Evolutionary conservation across 257 asterid genomes (phyloP).

Genomic region (Solanum gandarillasii): DNA sequence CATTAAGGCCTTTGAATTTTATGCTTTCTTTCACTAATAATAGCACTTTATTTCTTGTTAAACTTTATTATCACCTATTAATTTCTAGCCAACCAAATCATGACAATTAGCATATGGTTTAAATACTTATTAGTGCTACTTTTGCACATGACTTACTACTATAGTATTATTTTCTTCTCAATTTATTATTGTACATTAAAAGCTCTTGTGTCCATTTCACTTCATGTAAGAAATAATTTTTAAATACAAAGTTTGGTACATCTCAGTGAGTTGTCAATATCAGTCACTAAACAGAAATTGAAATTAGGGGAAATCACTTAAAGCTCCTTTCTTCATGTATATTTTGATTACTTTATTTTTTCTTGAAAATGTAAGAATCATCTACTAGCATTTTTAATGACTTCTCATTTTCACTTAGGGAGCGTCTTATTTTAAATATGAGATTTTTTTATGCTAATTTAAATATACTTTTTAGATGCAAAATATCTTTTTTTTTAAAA

Average conservation of each 20-base stretch:
- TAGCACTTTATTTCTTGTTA: neutral
- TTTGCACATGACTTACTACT: neutral
- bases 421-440: neutral
- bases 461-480: no score
- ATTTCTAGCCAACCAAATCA: neutral
- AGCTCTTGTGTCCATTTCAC: neutral
- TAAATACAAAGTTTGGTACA: neutral
- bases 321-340: neutral
- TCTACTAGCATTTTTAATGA: no score
- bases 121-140: neutral
- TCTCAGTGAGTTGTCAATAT: neutral
- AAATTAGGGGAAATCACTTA: neutral
- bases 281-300: neutral
- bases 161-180: neutral
- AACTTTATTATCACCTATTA: neutral
- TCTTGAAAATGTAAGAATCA: no score
- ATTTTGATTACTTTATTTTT: no score
- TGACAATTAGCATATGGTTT: neutral
- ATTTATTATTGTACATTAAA: neutral
- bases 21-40: neutral
- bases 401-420: no score
- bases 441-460: no score
- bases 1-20: neutral
- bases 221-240: neutral
- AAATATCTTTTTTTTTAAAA: no score